These are phyloP conservation scores for Diutina neorugosa DNA, from an alignment of 1,139 yeast genomes.

Conservation along the genomic window DNA sequence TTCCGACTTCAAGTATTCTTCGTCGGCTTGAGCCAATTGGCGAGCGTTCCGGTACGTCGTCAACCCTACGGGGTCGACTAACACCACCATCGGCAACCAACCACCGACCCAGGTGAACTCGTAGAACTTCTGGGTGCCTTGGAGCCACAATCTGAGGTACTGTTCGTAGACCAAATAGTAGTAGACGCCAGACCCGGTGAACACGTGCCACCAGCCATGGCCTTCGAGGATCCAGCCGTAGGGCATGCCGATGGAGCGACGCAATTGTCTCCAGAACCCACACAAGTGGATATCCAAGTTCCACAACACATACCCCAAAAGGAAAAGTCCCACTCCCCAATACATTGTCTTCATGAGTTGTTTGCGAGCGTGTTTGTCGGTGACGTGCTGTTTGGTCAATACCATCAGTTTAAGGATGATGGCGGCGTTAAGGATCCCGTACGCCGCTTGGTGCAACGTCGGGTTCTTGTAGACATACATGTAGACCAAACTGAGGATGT, in stretches of 20 bases:
- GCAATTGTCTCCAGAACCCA: constrained; percentile 41
- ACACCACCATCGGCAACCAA: background rate
- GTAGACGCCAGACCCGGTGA: constrained; percentile 65
- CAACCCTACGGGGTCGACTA: background rate
- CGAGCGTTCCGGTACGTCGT: background rate
- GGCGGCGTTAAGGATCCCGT: constrained; percentile 49
- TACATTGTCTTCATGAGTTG: constrained; percentile 43
- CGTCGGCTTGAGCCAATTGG: constrained; percentile 1
- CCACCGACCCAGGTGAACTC: constrained; percentile 33
- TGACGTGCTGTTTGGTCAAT: constrained; percentile 40
- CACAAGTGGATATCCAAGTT: constrained; percentile 79
- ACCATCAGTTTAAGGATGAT: constrained; percentile 46
- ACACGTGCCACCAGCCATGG: constrained; percentile 97
- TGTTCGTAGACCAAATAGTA: constrained; percentile 55
- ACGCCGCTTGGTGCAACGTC: constrained; percentile 74
- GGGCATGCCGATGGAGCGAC: constrained; percentile 72
- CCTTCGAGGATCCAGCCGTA: constrained; percentile 81
- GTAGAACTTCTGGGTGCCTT: constrained; percentile 39
- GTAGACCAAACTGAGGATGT: constrained; percentile 49
- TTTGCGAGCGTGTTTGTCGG: constrained; percentile 30
- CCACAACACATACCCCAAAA: constrained; percentile 72
- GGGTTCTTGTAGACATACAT: constrained; percentile 56
- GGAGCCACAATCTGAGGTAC: constrained; percentile 52
- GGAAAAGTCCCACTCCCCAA: constrained; percentile 52
- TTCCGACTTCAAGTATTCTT: background rate